These are phyloP conservation scores for Leishmania aethiopica DNA, from an alignment of 208 protist genomes.

Conservation along the genomic window DNA sequence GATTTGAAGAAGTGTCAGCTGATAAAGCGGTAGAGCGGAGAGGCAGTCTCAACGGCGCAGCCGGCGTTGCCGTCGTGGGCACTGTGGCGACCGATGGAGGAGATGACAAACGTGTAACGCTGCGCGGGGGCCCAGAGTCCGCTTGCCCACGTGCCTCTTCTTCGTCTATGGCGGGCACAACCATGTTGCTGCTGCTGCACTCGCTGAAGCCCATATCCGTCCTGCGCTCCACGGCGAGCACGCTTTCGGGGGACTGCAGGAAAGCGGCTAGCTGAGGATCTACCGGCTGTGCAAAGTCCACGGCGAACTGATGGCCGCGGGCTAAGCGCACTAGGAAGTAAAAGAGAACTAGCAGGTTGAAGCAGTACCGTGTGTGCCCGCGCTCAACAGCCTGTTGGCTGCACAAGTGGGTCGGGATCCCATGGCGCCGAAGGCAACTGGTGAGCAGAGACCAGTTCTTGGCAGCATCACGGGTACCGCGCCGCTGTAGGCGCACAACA, in stretches of 20 bases:
- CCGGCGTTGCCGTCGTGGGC: neutral
- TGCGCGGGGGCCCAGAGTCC: neutral
- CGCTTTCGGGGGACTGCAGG: constrained; percentile 58
- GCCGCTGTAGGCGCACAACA: constrained; percentile 39
- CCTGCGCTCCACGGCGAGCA: constrained; percentile 35
- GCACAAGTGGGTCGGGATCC: constrained; percentile 51
- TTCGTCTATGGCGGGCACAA: neutral
- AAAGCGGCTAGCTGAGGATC: constrained; percentile 57
- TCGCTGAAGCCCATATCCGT: neutral
- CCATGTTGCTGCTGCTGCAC: neutral
- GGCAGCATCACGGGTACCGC: constrained; percentile 31
- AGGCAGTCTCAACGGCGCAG: neutral
- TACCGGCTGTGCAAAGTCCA: constrained; percentile 67
- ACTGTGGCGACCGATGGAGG: neutral
- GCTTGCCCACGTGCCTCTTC: neutral
- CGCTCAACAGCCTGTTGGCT: constrained; percentile 43
- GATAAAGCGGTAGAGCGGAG: neutral
- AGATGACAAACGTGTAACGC: constrained; percentile 20
- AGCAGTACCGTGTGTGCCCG: constrained; percentile 57
- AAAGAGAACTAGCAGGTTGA: constrained; percentile 72
- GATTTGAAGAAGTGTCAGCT: neutral
- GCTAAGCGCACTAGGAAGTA: constrained; percentile 63
- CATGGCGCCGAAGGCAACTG: constrained; percentile 33
- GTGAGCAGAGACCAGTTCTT: constrained; percentile 62
- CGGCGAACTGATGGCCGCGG: constrained; percentile 44